Conservation (phyloP, 2,329 filamentous ascomycete species). For the Penicillium brevicompactum region DNA sequence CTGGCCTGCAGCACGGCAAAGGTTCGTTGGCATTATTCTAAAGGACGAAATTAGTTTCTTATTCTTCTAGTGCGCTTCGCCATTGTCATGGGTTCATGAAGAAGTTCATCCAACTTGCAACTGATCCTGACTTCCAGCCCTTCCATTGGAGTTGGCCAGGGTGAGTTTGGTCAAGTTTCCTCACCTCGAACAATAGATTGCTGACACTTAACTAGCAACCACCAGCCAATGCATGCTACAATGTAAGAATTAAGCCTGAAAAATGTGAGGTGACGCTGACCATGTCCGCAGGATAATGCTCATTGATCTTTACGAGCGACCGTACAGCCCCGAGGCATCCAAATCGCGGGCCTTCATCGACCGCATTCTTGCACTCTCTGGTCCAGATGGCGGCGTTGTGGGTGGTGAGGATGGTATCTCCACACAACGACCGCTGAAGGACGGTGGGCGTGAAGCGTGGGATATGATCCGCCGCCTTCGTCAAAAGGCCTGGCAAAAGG, state of each 20-base stretch:
- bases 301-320: constrained; percentile 52
- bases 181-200: not conserved
- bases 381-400: constrained; percentile 49
- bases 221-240: constrained; percentile 49
- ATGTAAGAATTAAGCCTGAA: constrained; percentile 29
- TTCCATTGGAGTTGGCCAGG: constrained; percentile 54
- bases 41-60: not conserved
- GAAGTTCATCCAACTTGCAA: constrained; percentile 51
- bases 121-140: constrained; percentile 50
- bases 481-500: constrained; percentile 52
- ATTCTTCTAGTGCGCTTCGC: constrained; percentile 43
- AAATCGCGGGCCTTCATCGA: constrained; percentile 51
- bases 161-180: constrained; percentile 18
- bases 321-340: constrained; percentile 47
- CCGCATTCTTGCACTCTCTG: constrained; percentile 48
- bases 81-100: constrained; percentile 53
- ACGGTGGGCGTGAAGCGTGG: constrained; percentile 53
- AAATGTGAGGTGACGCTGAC: constrained; percentile 4
- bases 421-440: constrained; percentile 46
- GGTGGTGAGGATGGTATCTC: constrained; percentile 49
- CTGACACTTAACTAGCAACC: constrained; percentile 33
- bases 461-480: constrained; percentile 51
- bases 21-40: constrained; percentile 25
- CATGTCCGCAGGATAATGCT: constrained; percentile 45
- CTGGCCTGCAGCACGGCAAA: constrained; percentile 50